Conservation (phyloP, 495 filamentous ascomycete genomes). For the Sordaria brevicollis region DNA sequence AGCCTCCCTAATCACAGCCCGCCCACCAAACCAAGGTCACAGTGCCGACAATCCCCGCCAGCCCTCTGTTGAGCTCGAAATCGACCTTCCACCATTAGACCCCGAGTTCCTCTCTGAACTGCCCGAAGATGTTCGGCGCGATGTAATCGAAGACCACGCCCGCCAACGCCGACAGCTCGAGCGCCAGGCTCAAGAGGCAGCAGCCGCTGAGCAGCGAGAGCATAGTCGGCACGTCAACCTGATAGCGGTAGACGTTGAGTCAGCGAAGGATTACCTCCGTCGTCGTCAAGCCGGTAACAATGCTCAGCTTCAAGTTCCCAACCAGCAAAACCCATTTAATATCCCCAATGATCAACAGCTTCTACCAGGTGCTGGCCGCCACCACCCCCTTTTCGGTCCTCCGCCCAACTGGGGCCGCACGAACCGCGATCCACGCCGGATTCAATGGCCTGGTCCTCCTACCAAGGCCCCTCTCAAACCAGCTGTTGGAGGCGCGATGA, state of each 20-base stretch:
- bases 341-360: background rate
- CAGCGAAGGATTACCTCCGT: background rate
- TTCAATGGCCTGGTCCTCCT: background rate
- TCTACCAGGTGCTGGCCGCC: slow-evolving; percentile 2
- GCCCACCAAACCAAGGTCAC: background rate
- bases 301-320: background rate
- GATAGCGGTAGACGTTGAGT: background rate
- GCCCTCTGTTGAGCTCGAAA: background rate
- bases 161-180: slow-evolving; percentile 40
- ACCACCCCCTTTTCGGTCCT: slow-evolving; percentile 1
- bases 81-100: slow-evolving; percentile 32
- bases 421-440: background rate
- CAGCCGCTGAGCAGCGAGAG: background rate
- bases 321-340: background rate
- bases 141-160: slow-evolving; percentile 61
- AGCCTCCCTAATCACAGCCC: background rate
- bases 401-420: background rate
- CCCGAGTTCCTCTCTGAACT: slow-evolving; percentile 68
- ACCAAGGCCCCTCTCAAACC: background rate
- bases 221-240: background rate
- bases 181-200: slow-evolving; percentile 11
- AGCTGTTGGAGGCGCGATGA: background rate
- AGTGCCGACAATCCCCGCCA: background rate
- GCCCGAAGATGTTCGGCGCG: slow-evolving; percentile 66
- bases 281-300: background rate